Evolutionary conservation across 108 stramenopile species (phyloP).

Genomic region (Nitzschia sp.): DNA sequence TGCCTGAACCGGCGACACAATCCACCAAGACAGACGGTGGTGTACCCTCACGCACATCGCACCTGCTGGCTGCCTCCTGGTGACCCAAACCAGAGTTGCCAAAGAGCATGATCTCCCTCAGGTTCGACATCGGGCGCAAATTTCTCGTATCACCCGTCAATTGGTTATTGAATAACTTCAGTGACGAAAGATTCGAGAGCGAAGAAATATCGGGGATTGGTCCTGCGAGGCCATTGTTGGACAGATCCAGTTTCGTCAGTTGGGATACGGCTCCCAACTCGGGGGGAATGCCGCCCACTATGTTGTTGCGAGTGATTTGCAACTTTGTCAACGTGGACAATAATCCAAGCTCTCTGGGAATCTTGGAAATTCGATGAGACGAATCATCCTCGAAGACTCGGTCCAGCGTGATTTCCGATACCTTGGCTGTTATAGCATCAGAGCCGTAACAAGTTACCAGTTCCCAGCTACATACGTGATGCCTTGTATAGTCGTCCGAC

Average conservation of each 20-base stretch:
- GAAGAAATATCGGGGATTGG: not conserved
- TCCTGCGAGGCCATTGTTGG: conserved; percentile 2
- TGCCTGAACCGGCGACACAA: not conserved
- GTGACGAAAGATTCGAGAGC: not conserved
- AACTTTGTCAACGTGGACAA: conserved; percentile 6
- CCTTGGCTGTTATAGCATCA: not conserved
- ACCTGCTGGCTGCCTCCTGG: not conserved
- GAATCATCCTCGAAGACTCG: not conserved
- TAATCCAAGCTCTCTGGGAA: conserved; percentile 34
- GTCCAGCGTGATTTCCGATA: not conserved
- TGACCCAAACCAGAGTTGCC: not conserved
- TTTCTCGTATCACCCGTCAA: not conserved
- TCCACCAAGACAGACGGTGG: not conserved
- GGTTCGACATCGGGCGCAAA: not conserved
- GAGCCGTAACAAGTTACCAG: not conserved
- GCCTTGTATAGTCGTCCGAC: not conserved
- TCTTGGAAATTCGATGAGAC: not conserved
- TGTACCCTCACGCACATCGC: not conserved
- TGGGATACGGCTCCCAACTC: not conserved
- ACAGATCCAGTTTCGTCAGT: conserved; percentile 2
- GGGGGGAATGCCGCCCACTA: not conserved
- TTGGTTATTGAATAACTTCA: not conserved
- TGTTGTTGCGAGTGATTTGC: not conserved
- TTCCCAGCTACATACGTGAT: not conserved
- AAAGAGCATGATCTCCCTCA: not conserved